These are phyloP conservation scores for Sporormia fimetaria DNA, from an alignment of 495 filamentous ascomycete species.

Conservation along the genomic window DNA sequence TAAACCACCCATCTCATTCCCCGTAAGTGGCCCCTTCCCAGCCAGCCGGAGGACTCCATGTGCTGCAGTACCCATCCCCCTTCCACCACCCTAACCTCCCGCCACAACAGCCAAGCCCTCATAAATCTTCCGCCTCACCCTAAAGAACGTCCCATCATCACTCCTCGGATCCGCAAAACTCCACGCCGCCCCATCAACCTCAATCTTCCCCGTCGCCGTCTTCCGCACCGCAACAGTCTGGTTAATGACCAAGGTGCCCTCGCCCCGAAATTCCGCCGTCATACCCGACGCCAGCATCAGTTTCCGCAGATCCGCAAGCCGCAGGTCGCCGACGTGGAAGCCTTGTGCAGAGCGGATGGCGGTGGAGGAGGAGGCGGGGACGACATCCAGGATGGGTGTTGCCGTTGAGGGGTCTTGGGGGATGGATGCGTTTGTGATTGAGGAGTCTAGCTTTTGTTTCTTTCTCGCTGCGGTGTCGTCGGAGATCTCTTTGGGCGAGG, in stretches of 20 bases:
- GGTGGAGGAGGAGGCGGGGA: constrained; percentile 65
- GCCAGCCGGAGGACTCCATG: no score
- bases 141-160: constrained; percentile 42
- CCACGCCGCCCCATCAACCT: constrained; percentile 59
- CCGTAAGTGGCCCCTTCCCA: no score
- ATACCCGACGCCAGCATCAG: constrained; percentile 74
- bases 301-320: constrained; percentile 77
- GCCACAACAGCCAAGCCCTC: constrained; percentile 71
- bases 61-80: no score
- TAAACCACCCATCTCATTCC: no score
- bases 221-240: constrained; percentile 81
- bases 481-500: constrained; percentile 26
- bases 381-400: constrained; percentile 50
- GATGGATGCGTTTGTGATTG: constrained; percentile 33
- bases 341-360: constrained; percentile 72
- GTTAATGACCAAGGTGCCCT: constrained; percentile 84
- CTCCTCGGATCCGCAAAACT: constrained; percentile 16
- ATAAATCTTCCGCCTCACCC: constrained; percentile 72
- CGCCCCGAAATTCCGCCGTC: constrained; percentile 83
- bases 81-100: constrained; percentile 43
- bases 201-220: constrained; percentile 71
- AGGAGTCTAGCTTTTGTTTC: constrained; percentile 52
- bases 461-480: constrained; percentile 43
- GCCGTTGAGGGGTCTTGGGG: constrained; percentile 14
- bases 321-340: constrained; percentile 86